A percentile compares a stretch with the other conserved stretches of the same genome.
phyloP scores from a whole-genome alignment of 257 asterid species.

The Capsicum chinense region DNA sequence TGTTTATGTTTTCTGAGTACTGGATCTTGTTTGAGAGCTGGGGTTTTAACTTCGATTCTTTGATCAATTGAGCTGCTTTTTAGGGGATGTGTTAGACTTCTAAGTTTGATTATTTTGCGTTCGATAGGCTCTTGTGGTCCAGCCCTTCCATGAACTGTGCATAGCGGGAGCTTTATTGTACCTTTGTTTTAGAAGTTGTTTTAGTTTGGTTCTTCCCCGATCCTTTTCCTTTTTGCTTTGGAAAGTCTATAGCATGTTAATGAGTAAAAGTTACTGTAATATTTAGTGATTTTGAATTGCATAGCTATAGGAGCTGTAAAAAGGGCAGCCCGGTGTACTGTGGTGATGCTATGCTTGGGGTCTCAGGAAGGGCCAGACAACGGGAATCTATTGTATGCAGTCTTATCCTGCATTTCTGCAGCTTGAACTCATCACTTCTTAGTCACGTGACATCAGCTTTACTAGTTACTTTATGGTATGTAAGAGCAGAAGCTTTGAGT shows the following conservation, averaged over 20 bases:
- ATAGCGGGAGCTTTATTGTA: no score
- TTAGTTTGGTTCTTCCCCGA: neutral
- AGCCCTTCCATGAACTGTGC: no score
- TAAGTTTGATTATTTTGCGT: neutral
- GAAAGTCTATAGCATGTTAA: neutral
- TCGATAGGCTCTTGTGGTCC: no score
- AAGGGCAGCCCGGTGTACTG: no score
- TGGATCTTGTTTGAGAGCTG: conserved; percentile 18
- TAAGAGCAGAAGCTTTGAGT: neutral
- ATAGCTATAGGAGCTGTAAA: neutral
- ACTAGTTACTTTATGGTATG: neutral
- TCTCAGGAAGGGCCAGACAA: no score
- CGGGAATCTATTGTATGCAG: no score
- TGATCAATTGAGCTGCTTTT: neutral
- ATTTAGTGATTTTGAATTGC: neutral
- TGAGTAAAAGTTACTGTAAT: neutral
- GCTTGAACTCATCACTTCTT: no score
- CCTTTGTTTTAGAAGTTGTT: no score
- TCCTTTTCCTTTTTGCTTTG: neutral
- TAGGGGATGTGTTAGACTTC: neutral
- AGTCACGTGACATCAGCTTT: no score
- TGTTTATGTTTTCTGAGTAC: neutral
- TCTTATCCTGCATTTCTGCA: no score
- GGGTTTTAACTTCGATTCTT: neutral
- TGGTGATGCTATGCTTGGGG: no score